A percentile compares a stretch with the other conserved stretches of the same genome.
Evolutionary conservation across 371 early-diverging fungal genomes (phyloP).

Genomic region (Mucor piriformis): DNA sequence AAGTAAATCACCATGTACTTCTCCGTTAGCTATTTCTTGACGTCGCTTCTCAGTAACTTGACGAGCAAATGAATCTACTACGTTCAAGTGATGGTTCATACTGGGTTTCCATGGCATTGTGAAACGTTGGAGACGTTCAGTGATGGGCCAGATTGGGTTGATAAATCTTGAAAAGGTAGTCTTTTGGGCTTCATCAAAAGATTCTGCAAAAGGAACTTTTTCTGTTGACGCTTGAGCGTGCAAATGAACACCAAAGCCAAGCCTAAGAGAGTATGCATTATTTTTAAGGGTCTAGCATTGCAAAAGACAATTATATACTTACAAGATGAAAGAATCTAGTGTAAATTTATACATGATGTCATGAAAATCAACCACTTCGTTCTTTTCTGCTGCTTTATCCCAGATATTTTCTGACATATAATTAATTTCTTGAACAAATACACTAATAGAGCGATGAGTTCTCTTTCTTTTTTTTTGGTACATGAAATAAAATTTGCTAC

Average conservation of each 20-base stretch:
- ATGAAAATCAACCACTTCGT: conserved; percentile 56
- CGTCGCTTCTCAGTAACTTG: conserved; percentile 50
- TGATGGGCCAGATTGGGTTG: conserved; percentile 55
- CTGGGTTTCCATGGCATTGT: conserved; percentile 35
- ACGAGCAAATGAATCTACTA: conserved; percentile 53
- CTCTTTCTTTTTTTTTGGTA: too few species aligned
- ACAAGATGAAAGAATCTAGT: conserved; percentile 59
- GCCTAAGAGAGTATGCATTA: conserved; percentile 1
- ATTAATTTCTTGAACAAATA: conserved; percentile 37
- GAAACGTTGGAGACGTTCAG: conserved; percentile 35
- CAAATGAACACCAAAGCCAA: conserved; percentile 58
- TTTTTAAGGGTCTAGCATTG: neutral
- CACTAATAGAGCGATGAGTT: too few species aligned
- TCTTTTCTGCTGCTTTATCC: conserved; percentile 33
- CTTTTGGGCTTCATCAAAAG: conserved; percentile 52
- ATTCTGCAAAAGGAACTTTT: conserved; percentile 50
- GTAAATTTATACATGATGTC: conserved; percentile 63
- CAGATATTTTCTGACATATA: conserved; percentile 30
- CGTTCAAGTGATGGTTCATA: conserved; percentile 45
- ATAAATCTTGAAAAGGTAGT: conserved; percentile 47
- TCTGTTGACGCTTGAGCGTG: conserved; percentile 36
- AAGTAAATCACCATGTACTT: conserved; percentile 55
- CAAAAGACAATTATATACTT: too few species aligned
- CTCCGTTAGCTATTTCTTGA: conserved; percentile 37
- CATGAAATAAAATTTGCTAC: too few species aligned